These are phyloP conservation scores for Iodosphaeria phyllophila DNA, from an alignment of 2,329 filamentous ascomycete species.

Conservation along the genomic window DNA sequence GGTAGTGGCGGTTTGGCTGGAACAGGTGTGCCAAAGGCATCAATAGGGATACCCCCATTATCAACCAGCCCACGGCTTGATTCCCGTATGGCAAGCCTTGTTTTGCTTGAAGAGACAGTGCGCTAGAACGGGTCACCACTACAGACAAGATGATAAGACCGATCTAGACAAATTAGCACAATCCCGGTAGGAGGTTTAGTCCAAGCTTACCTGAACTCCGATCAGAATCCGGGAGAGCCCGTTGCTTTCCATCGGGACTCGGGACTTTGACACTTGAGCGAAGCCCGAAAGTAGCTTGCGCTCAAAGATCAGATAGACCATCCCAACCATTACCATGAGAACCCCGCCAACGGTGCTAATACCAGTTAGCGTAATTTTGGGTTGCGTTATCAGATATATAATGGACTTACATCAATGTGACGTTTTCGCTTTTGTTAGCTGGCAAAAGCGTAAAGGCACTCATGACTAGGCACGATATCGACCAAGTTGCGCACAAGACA, in stretches of 20 bases:
- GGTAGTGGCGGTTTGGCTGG: constrained; percentile 69
- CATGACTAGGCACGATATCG: constrained; percentile 61
- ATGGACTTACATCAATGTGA: constrained; percentile 22
- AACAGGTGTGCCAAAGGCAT: constrained; percentile 69
- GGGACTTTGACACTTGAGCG: constrained; percentile 11
- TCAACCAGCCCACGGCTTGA: constrained; percentile 68
- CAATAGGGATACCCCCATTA: constrained; percentile 58
- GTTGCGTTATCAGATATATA: constrained; percentile 3
- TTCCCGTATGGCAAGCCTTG: constrained; percentile 73
- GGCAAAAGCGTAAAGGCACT: constrained; percentile 74
- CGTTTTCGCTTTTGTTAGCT: constrained; percentile 67
- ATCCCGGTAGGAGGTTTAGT: constrained; percentile 1
- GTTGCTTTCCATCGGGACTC: constrained; percentile 14
- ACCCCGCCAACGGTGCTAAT: constrained; percentile 52
- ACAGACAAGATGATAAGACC: constrained; percentile 69
- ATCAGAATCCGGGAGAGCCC: constrained; percentile 37
- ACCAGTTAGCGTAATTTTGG: constrained; percentile 6
- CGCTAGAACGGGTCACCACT: constrained; percentile 71
- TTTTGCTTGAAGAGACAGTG: constrained; percentile 70
- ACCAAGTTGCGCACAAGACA: constrained; percentile 51
- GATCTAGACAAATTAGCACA: constrained; percentile 24
- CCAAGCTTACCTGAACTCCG: constrained; percentile 39
- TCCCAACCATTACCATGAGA: constrained; percentile 59
- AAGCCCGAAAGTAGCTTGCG: constrained; percentile 34
- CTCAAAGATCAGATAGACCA: constrained; percentile 67